These are phyloP conservation scores for Ophiostoma angusticollis DNA, from an alignment of 2,329 filamentous ascomycete genomes.

Conservation along the genomic window DNA sequence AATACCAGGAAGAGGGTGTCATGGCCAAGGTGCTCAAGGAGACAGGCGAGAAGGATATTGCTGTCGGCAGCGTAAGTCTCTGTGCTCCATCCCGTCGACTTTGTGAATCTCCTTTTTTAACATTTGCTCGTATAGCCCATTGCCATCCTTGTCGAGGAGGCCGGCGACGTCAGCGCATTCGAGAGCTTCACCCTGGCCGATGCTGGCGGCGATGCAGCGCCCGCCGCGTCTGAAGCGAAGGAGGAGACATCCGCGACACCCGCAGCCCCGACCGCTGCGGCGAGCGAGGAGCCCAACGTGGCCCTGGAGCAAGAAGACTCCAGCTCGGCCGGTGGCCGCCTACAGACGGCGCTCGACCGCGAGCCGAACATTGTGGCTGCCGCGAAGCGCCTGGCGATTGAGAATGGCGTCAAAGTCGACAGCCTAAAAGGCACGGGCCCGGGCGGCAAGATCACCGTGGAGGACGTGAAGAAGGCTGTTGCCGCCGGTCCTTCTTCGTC, in stretches of 20 bases:
- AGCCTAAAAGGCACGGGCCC: conserved; percentile 77
- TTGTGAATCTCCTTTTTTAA: neutral
- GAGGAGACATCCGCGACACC: conserved; percentile 35
- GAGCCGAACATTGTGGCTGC: conserved; percentile 59
- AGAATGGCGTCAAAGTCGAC: conserved; percentile 59
- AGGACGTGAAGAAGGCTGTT: conserved; percentile 76
- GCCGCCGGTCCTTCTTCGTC: conserved; percentile 41
- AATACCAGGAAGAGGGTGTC: conserved; percentile 80
- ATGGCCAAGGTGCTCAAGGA: conserved; percentile 87
- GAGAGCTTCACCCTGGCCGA: conserved; percentile 79
- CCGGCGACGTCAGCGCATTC: conserved; percentile 74
- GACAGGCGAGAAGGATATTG: conserved; percentile 81
- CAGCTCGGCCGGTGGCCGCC: conserved; percentile 57
- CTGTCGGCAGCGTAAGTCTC: conserved; percentile 79
- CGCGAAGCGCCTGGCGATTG: conserved; percentile 70
- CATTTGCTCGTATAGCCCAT: conserved; percentile 57
- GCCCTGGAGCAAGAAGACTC: conserved; percentile 53
- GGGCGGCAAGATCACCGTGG: conserved; percentile 76
- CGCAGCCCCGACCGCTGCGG: conserved; percentile 29
- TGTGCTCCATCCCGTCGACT: neutral
- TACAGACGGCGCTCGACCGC: conserved; percentile 76
- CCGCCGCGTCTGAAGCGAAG: conserved; percentile 55
- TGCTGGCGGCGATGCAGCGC: conserved; percentile 66
- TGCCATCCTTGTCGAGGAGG: conserved; percentile 87
- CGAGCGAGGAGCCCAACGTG: conserved; percentile 41